These are phyloP conservation scores for Albifimbria verrucaria DNA, from an alignment of 2,329 filamentous ascomycete genomes.

Conservation along the genomic window DNA sequence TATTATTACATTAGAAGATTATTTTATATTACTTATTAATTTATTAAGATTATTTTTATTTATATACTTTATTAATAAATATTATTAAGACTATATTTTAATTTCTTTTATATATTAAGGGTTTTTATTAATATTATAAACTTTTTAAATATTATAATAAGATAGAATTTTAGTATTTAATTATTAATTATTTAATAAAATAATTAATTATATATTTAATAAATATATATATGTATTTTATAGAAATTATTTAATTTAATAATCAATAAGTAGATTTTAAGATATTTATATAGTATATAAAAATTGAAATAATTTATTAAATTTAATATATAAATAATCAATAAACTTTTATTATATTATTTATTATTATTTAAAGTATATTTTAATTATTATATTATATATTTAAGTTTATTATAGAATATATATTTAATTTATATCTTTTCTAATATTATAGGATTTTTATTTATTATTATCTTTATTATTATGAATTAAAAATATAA, in stretches of 20 bases:
- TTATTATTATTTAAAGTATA: too few species aligned
- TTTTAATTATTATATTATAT: too few species aligned
- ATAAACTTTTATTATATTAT: too few species aligned
- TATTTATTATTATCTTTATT: slow-evolving; percentile 2
- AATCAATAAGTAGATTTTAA: slow-evolving; percentile 1
- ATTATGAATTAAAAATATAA: not conserved
- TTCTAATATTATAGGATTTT: not conserved
- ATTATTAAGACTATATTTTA: not conserved
- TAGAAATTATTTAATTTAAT: slow-evolving; percentile 1
- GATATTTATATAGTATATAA: not conserved
- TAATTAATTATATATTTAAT: not conserved
- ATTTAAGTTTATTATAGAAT: too few species aligned
- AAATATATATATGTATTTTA: not conserved
- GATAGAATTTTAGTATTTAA: not conserved
- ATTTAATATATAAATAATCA: not conserved
- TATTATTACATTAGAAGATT: too few species aligned
- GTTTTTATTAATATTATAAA: not conserved
- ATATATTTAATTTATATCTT: too few species aligned
- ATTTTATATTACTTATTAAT: too few species aligned
- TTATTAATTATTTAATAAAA: not conserved
- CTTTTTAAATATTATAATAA: not conserved
- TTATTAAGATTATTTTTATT: not conserved
- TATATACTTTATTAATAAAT: too few species aligned
- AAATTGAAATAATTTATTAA: not conserved
- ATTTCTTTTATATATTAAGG: not conserved